Conservation (phyloP, 176 grass and related monocot genomes). For the Poa annua region DNA sequence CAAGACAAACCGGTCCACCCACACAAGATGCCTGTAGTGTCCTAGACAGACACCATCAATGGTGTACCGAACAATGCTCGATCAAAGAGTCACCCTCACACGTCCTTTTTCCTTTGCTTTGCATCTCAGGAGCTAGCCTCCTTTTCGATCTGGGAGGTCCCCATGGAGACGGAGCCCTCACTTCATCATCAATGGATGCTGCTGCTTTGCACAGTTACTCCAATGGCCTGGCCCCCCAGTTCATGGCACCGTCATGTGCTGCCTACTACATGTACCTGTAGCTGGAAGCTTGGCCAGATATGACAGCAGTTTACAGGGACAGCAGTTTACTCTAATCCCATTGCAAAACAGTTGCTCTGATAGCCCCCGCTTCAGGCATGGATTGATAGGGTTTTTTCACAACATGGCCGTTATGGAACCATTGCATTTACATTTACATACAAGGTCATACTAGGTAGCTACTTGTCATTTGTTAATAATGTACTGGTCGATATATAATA, state of each 20-base stretch:
- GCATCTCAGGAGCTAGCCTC: background rate
- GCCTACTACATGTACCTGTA: background rate
- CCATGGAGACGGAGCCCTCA: background rate
- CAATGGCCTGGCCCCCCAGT: background rate
- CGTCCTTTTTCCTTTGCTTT: constrained; percentile 8
- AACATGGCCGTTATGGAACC: background rate
- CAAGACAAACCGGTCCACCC: background rate
- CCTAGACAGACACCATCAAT: background rate
- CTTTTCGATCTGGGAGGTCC: background rate
- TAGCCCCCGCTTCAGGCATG: background rate
- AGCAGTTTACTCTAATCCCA: background rate
- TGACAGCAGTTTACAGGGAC: background rate
- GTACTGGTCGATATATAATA: background rate
- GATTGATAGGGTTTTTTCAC: constrained; percentile 2
- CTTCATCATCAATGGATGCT: background rate
- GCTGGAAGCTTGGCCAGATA: background rate
- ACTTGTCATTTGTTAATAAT: background rate
- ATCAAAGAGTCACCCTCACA: background rate
- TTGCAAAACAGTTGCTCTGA: background rate
- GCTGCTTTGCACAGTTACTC: background rate
- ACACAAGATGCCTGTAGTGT: background rate
- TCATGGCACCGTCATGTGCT: background rate
- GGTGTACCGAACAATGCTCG: background rate
- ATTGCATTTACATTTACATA: background rate
- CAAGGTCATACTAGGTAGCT: background rate